A percentile compares a stretch with the other conserved stretches of the same genome.
Evolutionary conservation across 1,139 yeast genomes (phyloP).

Genomic region (Ashbya aceris): DNA sequence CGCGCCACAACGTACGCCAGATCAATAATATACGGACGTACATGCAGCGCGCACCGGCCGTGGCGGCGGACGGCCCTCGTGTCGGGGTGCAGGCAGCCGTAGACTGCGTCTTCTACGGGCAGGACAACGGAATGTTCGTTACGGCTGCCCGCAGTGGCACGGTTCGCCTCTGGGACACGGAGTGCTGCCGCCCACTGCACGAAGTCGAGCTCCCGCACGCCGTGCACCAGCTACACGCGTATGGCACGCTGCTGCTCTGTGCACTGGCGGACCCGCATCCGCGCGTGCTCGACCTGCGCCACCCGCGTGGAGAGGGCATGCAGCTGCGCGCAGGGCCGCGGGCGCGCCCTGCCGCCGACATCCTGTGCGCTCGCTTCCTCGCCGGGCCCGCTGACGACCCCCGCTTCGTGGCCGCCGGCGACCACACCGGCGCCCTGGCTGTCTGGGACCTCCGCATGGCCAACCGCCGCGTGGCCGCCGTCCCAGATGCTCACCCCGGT

Average conservation of each 20-base stretch:
- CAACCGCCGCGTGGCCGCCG: conserved; percentile 13
- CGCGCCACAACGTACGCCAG: conserved; percentile 1
- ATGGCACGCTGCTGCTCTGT: conserved; percentile 48
- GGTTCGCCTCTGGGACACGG: conserved; percentile 78
- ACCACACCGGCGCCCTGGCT: conserved; percentile 50
- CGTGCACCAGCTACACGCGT: conserved; percentile 45
- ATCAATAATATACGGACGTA: conserved; percentile 1
- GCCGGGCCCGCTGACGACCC: conserved; percentile 34
- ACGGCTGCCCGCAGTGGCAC: conserved; percentile 73
- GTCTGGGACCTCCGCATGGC: conserved; percentile 30
- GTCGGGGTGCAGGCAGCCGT: conserved; percentile 45
- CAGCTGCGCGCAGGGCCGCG: conserved; percentile 10
- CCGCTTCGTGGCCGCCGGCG: conserved; percentile 65
- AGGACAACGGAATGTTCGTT: conserved; percentile 78
- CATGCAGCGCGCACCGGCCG: conserved; percentile 1
- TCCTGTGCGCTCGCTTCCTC: conserved; percentile 67
- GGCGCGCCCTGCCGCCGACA: conserved; percentile 37
- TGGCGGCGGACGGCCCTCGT: neutral
- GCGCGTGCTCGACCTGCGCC: conserved; percentile 60
- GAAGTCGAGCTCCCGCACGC: conserved; percentile 45
- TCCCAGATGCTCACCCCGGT: conserved; percentile 9
- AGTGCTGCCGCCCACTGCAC: conserved; percentile 52
- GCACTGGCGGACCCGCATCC: conserved; percentile 66
- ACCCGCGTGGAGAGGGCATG: conserved; percentile 38
- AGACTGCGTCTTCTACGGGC: conserved; percentile 78